A percentile compares a stretch with the other conserved stretches of the same genome.
Conservation (phyloP, 208 protist genomes). For the Wallacemonas sp. region DNA sequence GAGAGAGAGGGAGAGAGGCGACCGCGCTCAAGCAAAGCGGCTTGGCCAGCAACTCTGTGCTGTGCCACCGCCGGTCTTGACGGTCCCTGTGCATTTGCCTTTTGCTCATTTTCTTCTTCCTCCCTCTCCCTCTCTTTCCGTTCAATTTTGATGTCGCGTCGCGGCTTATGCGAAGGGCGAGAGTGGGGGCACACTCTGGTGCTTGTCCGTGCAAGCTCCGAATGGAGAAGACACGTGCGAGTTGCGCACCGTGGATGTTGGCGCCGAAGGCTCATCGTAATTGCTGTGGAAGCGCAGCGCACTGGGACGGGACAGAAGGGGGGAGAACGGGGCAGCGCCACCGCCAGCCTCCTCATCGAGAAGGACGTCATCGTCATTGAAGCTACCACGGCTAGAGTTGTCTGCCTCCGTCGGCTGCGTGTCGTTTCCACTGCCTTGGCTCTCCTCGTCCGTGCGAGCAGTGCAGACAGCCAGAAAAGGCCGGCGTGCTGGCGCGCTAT, state of each 20-base stretch:
- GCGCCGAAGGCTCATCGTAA: not conserved
- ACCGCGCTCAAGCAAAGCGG: no score
- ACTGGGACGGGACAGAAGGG: not conserved
- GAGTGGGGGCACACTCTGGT: not conserved
- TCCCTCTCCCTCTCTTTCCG: not conserved
- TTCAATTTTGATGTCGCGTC: not conserved
- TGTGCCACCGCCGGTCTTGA: no score
- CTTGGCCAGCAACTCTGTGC: no score
- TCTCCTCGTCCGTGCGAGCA: not conserved
- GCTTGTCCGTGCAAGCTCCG: not conserved
- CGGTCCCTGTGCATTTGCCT: no score
- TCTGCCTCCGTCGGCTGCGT: not conserved
- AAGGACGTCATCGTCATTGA: constrained; percentile 4
- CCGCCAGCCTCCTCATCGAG: not conserved
- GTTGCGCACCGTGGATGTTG: not conserved
- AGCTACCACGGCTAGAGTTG: not conserved
- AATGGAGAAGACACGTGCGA: not conserved
- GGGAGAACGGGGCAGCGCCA: not conserved
- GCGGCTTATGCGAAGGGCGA: not conserved
- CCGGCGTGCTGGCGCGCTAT: not conserved
- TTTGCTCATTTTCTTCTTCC: not conserved
- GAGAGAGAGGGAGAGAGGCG: no score
- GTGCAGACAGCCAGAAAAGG: not conserved
- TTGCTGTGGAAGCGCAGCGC: not conserved
- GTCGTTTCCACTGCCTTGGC: not conserved